These are phyloP conservation scores for Apiotrichum domesticum DNA, from an alignment of 1,284 basidiomycete genomes.

Conservation along the genomic window DNA sequence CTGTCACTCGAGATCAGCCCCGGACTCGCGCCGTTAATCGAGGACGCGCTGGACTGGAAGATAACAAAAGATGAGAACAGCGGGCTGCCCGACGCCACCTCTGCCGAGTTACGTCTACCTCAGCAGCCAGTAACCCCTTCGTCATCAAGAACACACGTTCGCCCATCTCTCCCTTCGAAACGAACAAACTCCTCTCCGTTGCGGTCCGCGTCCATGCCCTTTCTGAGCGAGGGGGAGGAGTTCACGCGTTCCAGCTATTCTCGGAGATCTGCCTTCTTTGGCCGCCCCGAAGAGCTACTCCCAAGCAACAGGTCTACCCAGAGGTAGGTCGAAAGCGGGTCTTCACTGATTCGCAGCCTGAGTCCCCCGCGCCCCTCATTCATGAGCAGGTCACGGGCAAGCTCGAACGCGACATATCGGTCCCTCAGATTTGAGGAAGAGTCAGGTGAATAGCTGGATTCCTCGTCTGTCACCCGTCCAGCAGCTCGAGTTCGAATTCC, in stretches of 20 bases:
- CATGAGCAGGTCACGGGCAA: background rate
- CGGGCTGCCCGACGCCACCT: background rate
- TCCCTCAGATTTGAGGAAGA: too few relatives aligned
- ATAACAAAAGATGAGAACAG: too few relatives aligned
- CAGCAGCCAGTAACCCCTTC: too few relatives aligned
- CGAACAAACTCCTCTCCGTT: background rate
- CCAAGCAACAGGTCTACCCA: background rate
- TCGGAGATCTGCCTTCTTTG: background rate
- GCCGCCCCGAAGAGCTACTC: background rate
- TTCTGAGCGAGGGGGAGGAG: background rate
- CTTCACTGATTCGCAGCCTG: background rate
- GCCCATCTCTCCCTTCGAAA: background rate
- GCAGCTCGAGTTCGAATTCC: too few relatives aligned
- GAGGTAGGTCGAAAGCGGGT: too few relatives aligned
- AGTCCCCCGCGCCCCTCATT: background rate
- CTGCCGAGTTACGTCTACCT: background rate
- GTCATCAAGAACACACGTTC: too few relatives aligned
- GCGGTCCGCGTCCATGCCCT: too few relatives aligned
- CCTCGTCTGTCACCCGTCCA: too few relatives aligned
- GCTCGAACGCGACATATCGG: too few relatives aligned
- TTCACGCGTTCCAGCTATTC: background rate
- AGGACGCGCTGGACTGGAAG: background rate
- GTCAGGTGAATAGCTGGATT: too few relatives aligned
- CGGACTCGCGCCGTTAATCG: background rate
- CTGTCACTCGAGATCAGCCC: background rate